Evolutionary conservation across 805 yeast genomes (phyloP).

Genomic region (Helenozyma baotianmanensis): DNA sequence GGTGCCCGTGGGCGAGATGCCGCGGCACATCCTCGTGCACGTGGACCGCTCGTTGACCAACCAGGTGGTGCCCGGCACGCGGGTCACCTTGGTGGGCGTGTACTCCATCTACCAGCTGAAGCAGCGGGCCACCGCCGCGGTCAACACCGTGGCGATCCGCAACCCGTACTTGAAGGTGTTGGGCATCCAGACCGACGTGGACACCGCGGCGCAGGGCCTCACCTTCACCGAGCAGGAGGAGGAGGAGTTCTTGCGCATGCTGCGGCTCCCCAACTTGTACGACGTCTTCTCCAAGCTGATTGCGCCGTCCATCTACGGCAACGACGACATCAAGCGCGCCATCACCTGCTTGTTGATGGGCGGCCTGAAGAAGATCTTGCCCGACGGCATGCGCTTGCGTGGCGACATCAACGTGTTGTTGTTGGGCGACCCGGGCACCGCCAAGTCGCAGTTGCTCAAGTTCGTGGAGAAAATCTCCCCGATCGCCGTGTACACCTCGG

Average conservation of each 20-base stretch:
- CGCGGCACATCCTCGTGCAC: conserved; percentile 82
- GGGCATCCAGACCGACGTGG: conserved; percentile 83
- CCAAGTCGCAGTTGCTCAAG: conserved; percentile 91
- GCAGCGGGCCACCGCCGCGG: conserved; percentile 38
- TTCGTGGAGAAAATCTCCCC: conserved; percentile 95
- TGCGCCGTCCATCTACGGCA: conserved; percentile 97
- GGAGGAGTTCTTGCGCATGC: conserved; percentile 77
- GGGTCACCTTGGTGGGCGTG: conserved; percentile 88
- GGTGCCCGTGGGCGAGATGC: conserved; percentile 99
- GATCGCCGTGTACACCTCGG: conserved; percentile 92
- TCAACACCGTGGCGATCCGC: conserved; percentile 77
- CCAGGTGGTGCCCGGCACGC: conserved; percentile 88
- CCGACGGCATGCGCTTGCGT: conserved; percentile 94
- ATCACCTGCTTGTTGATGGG: conserved; percentile 90
- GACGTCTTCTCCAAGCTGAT: conserved; percentile 82
- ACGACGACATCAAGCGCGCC: conserved; percentile 86
- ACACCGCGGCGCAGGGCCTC: conserved; percentile 52
- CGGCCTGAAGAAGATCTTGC: conserved; percentile 86
- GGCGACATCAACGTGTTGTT: conserved; percentile 94
- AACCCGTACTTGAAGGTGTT: conserved; percentile 85
- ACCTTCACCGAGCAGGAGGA: conserved; percentile 90
- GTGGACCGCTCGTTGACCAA: conserved; percentile 89
- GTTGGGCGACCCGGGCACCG: conserved; percentile 98
- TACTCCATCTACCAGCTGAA: conserved; percentile 82
- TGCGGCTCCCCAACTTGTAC: conserved; percentile 80